Evolutionary conservation across 192 early-diverging fungal genomes (phyloP), one percentile per base, ranked within the genome.

Genomic region (Thamnidium elegans): DNA sequence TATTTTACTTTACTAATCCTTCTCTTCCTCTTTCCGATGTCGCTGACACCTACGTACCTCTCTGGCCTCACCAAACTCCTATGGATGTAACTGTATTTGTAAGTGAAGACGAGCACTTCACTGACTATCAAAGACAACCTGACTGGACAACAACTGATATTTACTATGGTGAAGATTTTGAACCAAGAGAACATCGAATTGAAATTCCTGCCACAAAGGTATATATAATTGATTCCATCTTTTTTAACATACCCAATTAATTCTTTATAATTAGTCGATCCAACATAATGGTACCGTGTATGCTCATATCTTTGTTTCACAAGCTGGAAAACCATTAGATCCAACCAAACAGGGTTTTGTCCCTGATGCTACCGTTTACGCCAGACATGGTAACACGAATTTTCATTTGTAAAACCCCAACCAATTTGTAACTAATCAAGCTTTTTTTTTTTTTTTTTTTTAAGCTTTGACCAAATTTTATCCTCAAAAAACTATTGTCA

Each of bases 241-340:
- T 44, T 64, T 5, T 47, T 19, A 30, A 0, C 42, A 0, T 4
- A 6, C 14, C 32, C 44, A 31, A 5, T 42, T 23, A 14, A 39
- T 53, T 30, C 15, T 47, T 68, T 55, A 20, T 30, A 23, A 36
- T 23, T 55, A 81, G 83, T 62, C 75, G 59, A 71, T 85, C 3
- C 79, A 79, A 63, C 63, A 81, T 34, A 86, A 86, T 58, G 83
- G 80, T 42, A 79, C 85, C 11, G 55, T 84, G 0, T 86, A 81
- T 52, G 85, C 85, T 30, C 85, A 86, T 45, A 74, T 86, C n/a
- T 86, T 80, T 79, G 66, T 86, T 36, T 64, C 72, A 30, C 74
- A 75, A 34, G 50, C 78, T 8, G 66, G 67, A 20, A 65, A 69
- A 5, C 48, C 72, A 5, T 67, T 82, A 36, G 59, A 84, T 68